phyloP scores from a whole-genome alignment of 2,329 filamentous ascomycete genomes.

The Alternaria ethzedia region DNA sequence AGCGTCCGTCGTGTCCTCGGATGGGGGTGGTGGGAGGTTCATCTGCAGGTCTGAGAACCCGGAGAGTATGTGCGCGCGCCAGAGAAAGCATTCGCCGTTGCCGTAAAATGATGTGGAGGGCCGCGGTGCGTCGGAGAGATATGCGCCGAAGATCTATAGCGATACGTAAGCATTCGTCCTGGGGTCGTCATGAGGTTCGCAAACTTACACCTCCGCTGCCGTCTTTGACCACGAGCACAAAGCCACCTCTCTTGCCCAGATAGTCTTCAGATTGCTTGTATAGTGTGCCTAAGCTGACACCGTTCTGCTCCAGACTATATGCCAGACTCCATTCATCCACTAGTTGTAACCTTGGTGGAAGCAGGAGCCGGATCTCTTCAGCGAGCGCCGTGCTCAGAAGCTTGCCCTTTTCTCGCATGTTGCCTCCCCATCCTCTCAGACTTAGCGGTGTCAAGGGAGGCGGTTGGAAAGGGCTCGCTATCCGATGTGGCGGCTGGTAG shows the following conservation, averaged over 20 bases:
- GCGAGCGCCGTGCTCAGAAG: conserved; percentile 77
- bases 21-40: conserved; percentile 72
- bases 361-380: conserved; percentile 88
- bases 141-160: conserved; percentile 80
- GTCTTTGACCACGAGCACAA: conserved; percentile 87
- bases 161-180: conserved; percentile 9
- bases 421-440: conserved; percentile 69
- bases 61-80: conserved; percentile 74
- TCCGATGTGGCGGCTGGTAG: conserved; percentile 67
- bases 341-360: conserved; percentile 86
- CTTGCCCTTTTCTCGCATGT: conserved; percentile 65
- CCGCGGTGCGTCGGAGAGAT: conserved; percentile 87
- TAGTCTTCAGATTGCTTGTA: conserved; percentile 79
- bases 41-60: conserved; percentile 54
- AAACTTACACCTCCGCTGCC: conserved; percentile 71
- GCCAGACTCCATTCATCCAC: conserved; percentile 84
- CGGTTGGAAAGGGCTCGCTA: conserved; percentile 80
- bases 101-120: conserved; percentile 87
- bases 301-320: conserved; percentile 92
- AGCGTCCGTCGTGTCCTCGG: conserved; percentile 67
- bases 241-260: conserved; percentile 75
- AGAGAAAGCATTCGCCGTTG: conserved; percentile 94
- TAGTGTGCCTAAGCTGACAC: conserved; percentile 83
- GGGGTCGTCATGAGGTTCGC: background rate
- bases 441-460: conserved; percentile 84